Evolutionary conservation across 164 flowering plant species (phyloP).

Genomic region (Santalum album): DNA sequence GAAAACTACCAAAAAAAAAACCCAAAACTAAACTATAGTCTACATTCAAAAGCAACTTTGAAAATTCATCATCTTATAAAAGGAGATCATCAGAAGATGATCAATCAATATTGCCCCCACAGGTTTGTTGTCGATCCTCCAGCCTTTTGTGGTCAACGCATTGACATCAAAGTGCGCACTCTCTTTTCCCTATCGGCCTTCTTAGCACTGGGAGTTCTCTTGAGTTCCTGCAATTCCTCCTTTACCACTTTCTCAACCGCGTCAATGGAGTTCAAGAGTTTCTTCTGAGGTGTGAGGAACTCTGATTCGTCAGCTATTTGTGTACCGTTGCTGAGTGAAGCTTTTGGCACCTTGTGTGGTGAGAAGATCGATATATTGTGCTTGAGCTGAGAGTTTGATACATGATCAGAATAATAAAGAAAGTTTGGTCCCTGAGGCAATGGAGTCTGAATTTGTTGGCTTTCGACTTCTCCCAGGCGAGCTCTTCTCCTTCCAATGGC

Average conservation of each 20-base stretch:
- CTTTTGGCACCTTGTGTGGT: slow-evolving; percentile 27
- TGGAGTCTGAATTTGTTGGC: slow-evolving; percentile 28
- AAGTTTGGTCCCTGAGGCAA: slow-evolving; percentile 12
- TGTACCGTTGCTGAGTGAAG: slow-evolving; percentile 25
- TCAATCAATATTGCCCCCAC: slow-evolving; percentile 6
- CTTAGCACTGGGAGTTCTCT: slow-evolving; percentile 55
- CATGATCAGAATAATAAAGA: slow-evolving; percentile 15
- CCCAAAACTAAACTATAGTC: not conserved
- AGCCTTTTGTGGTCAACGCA: slow-evolving; percentile 43
- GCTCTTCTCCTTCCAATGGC: slow-evolving; percentile 73
- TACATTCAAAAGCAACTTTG: too few relatives aligned
- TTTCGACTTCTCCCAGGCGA: slow-evolving; percentile 32
- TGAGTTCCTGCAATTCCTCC: slow-evolving; percentile 45
- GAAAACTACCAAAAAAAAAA: not conserved
- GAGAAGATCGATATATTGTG: slow-evolving; percentile 20
- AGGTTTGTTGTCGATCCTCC: slow-evolving; percentile 4
- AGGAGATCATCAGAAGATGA: slow-evolving; percentile 26
- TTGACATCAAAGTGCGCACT: slow-evolving; percentile 60
- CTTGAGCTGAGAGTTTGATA: slow-evolving; percentile 33
- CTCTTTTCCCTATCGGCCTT: slow-evolving; percentile 52
- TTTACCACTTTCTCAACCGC: slow-evolving; percentile 51
- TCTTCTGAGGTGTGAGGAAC: slow-evolving; percentile 57
- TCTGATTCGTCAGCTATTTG: slow-evolving; percentile 23
- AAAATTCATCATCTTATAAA: not conserved
- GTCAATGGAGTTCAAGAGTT: slow-evolving; percentile 51